phyloP scores from a whole-genome alignment of 2,329 filamentous ascomycete genomes.

The Calonectria pseudoreteaudii region DNA sequence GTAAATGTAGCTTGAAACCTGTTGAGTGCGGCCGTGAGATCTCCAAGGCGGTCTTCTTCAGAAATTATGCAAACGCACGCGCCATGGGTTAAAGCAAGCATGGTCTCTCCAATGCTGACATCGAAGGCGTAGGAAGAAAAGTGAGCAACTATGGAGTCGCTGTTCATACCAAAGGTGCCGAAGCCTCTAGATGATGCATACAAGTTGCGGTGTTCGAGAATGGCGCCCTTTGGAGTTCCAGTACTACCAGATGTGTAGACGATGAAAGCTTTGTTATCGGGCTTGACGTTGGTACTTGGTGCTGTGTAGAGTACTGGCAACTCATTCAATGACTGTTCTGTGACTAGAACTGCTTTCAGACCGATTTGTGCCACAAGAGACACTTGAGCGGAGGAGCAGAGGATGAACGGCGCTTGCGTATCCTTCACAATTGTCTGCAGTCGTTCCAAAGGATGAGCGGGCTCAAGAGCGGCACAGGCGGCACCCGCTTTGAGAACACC shows the following conservation, averaged over 20 bases:
- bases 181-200: neutral
- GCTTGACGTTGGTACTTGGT: neutral
- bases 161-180: neutral
- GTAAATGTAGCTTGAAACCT: neutral
- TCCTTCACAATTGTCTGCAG: neutral
- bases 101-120: neutral
- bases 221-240: too few species aligned
- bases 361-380: neutral
- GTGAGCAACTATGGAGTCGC: neutral
- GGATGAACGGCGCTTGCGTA: neutral
- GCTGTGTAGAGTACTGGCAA: neutral
- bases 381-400: neutral
- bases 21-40: neutral
- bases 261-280: neutral
- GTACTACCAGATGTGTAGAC: neutral
- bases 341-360: neutral
- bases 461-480: neutral
- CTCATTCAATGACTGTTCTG: neutral
- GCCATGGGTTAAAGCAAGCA: neutral
- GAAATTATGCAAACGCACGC: neutral
- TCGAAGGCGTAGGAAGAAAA: neutral
- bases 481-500: neutral
- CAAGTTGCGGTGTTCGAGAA: neutral
- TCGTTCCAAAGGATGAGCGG: neutral
- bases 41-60: neutral